Conservation (phyloP, 225 moss, liverwort and hornwort genomes). For the Marchantia paleacea region DNA sequence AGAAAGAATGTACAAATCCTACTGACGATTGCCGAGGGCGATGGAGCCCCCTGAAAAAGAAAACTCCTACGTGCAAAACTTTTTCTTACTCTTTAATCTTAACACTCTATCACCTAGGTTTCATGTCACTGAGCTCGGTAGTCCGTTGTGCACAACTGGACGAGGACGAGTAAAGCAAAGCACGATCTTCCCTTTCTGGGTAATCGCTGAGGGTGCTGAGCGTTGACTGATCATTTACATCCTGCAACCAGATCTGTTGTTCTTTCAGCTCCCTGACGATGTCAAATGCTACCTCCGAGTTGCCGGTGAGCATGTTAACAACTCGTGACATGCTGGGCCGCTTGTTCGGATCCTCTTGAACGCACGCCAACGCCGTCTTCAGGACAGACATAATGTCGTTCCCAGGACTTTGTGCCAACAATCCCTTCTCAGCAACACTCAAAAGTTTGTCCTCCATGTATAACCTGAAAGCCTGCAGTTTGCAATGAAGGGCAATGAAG, state of each 20-base stretch:
- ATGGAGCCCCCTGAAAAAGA: too few species aligned
- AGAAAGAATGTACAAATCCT: too few species aligned
- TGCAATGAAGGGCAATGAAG: too few species aligned
- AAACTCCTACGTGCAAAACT: too few species aligned
- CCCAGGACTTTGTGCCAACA: not conserved
- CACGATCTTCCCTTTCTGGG: not conserved
- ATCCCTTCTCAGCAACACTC: slow-evolving; percentile 16
- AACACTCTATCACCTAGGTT: slow-evolving; percentile 3
- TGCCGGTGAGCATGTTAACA: slow-evolving; percentile 30
- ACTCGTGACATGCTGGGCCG: slow-evolving; percentile 35
- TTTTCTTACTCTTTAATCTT: too few species aligned
- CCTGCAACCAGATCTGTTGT: not conserved
- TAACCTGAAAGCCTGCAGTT: slow-evolving; percentile 25
- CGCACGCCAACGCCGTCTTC: slow-evolving; percentile 25
- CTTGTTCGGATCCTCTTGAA: slow-evolving; percentile 12
- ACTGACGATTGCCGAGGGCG: too few species aligned
- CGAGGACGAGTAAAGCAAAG: not conserved
- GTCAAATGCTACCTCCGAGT: slow-evolving; percentile 6
- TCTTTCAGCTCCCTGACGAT: slow-evolving; percentile 16
- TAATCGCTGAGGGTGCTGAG: not conserved
- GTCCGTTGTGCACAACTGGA: not conserved
- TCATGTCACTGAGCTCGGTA: not conserved
- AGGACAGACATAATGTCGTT: slow-evolving; percentile 15
- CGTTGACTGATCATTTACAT: not conserved
- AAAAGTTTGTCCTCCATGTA: not conserved